Base-by-base conservation (phyloP, 2,329 filamentous ascomycete species). In the Huntiella savannae region DNA sequence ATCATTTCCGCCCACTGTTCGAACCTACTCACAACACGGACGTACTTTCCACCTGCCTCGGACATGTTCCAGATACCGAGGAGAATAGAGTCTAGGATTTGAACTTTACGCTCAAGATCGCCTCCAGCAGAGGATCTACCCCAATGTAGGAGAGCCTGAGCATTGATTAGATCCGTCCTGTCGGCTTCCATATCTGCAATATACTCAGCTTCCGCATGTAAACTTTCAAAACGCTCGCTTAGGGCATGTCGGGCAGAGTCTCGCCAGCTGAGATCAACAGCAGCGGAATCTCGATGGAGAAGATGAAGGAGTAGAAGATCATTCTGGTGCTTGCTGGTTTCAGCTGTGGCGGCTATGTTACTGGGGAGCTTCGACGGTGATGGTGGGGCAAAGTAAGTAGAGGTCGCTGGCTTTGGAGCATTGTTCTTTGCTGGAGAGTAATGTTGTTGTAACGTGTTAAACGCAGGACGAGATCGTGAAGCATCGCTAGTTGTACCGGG, bases 291-390 rank as follows among this genome's bases (percentile, higher is more conserved):
- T 51, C 70, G 68, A 57, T 81, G 77, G 16, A 82, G 57, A 5
- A 82, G 61, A 42, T 78, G 74, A 5, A 82, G 63, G 54, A 80
- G 76, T 17, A 82, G 62, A 2, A 82, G 65, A 55, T 79, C 73
- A 2, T 75, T 70, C 57, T 82, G 78, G 5, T 78, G 61, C 34
- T 66, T 68, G 42, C 64, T 65, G 5, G 67, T 75, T 57, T 77
- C 73, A 44, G 70, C 71, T 1, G 71, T 71, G 22, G 70, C 61
- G 45, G 71, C 72, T 11, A 77, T 60, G 56, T 77, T 78, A 54
- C 69, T 64, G 4, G 75, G 72, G 2, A 73, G 65, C 54, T 77
- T 76, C 28, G 71, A 73, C 1, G 76, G 75, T 2, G 73, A 73
- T 0, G 75, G 70, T 1, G 75, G 71, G 13, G 71, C 71, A 39